Evolutionary conservation across 2,329 filamentous ascomycete species (phyloP).

Genomic region (Ophioceras dolichostomum): DNA sequence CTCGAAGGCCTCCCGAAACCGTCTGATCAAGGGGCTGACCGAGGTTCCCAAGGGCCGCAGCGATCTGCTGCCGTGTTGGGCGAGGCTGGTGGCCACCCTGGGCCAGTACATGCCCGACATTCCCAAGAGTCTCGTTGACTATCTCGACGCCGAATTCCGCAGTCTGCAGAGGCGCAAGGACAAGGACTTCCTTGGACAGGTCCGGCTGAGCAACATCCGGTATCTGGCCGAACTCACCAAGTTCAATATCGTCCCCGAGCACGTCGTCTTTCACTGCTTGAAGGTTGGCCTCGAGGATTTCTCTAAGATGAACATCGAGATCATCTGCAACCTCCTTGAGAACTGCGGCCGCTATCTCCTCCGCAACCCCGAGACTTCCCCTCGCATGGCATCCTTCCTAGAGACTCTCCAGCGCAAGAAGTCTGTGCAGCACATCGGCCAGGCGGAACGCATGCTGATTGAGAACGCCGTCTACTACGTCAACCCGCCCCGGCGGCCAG

Average conservation of each 20-base stretch:
- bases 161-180: slow-evolving; percentile 94
- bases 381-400: slow-evolving; percentile 85
- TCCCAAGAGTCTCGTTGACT: slow-evolving; percentile 80
- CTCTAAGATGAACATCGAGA: slow-evolving; percentile 97
- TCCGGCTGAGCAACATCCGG: slow-evolving; percentile 88
- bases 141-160: slow-evolving; percentile 92
- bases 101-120: slow-evolving; percentile 91
- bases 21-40: slow-evolving; percentile 82
- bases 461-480: slow-evolving; percentile 98
- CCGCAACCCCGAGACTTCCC: slow-evolving; percentile 83
- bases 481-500: slow-evolving; percentile 83
- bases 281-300: slow-evolving; percentile 98
- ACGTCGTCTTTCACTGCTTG: slow-evolving; percentile 96
- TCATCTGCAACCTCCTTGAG: slow-evolving; percentile 89
- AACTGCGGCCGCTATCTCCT: slow-evolving; percentile 93
- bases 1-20: slow-evolving; percentile 92
- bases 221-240: slow-evolving; percentile 96
- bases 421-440: slow-evolving; percentile 83
- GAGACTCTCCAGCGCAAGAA: slow-evolving; percentile 96
- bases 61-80: slow-evolving; percentile 82
- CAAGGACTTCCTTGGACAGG: slow-evolving; percentile 92
- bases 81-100: slow-evolving; percentile 84
- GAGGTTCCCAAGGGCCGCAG: slow-evolving; percentile 91
- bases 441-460: slow-evolving; percentile 94
- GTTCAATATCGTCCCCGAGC: slow-evolving; percentile 94